These are phyloP conservation scores for Termitomyces titanicus DNA, from an alignment of 768 basidiomycete species.

Conservation along the genomic window DNA sequence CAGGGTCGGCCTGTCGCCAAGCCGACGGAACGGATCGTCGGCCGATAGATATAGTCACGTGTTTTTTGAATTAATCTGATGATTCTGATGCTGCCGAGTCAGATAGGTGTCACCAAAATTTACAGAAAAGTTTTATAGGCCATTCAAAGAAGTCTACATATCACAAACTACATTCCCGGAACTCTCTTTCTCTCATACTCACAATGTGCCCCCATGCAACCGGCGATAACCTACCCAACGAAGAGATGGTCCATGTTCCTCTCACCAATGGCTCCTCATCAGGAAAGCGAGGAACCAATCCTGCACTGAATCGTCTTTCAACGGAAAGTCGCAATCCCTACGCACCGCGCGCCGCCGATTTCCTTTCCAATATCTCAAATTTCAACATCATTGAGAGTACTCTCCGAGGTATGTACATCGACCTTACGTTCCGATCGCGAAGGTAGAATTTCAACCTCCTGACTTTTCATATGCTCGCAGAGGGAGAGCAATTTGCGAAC, in stretches of 20 bases:
- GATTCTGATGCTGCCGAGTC: slow-evolving; percentile 9
- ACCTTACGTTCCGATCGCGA: background rate
- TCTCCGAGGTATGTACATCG: slow-evolving; percentile 66
- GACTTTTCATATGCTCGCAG: slow-evolving; percentile 35
- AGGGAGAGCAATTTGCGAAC: slow-evolving; percentile 99
- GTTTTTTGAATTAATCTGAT: slow-evolving; percentile 1
- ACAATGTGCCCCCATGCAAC: slow-evolving; percentile 66
- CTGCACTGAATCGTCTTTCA: slow-evolving; percentile 29
- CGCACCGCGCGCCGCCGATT: slow-evolving; percentile 88
- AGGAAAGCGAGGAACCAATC: slow-evolving; percentile 43
- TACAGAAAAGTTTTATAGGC: slow-evolving; percentile 14
- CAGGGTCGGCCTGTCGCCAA: no score
- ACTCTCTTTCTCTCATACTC: slow-evolving; percentile 4
- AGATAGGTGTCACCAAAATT: slow-evolving; percentile 14
- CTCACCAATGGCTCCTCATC: slow-evolving; percentile 38
- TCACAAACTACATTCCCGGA: background rate
- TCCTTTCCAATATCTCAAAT: slow-evolving; percentile 88
- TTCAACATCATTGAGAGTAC: slow-evolving; percentile 98
- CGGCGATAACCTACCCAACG: slow-evolving; percentile 40
- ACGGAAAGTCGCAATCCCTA: slow-evolving; percentile 70
- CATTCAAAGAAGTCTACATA: slow-evolving; percentile 7
- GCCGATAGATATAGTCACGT: slow-evolving; percentile 5
- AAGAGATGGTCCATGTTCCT: slow-evolving; percentile 74
- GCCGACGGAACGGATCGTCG: slow-evolving; percentile 3
- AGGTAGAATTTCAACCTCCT: slow-evolving; percentile 6